Evolutionary conservation across 257 asterid genomes (phyloP), one percentile per base, ranked within the genome.

Genomic region (Lavandula angustifolia): DNA sequence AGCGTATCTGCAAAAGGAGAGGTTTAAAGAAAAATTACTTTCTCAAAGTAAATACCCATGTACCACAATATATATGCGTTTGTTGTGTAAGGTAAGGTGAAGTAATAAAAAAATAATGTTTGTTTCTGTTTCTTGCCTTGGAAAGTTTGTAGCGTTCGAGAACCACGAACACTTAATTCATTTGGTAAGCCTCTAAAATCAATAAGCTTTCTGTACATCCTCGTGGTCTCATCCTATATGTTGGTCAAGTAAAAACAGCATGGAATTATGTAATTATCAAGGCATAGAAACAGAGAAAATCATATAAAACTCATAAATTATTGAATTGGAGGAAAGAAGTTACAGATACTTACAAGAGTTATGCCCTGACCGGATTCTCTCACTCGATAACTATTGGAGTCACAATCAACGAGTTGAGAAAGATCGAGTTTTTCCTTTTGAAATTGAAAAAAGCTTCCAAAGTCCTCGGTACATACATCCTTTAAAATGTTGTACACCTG

Each of bases 341-440:
- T 16, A 60, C 6, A 55, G 29, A 75, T 68, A 80, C 96, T 83
- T 80, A 94, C 99, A 43, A 75, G 70, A 48, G 80, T 68, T 61
- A 94, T 86, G 73, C 79, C 85, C 62, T 69, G 85, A 67, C 95
- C 95, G 50, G 84, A 86, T 77, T 94, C 99, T 62, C 91, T 84
- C 67, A 94, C 86, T 6, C 99, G 95, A 59, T 86, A 88, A 72
- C 87, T 74, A 74, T 94, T 94, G 41, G 99, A 58, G 97, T 87
- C 75, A 94, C 87, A 18, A 94, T 90, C 74, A 88, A 57, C 66
- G 76, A 70, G 78, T 84, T 83, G 41, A 87, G 84, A 67, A 94
- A 87, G 71, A 90, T 82, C 10, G 79, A 72, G 54, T 68, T 84
- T 66, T 81, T 90, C 76, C 82, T 62, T 73, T 62, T 83, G 67